phyloP scores from a whole-genome alignment of 495 filamentous ascomycete species.

The Hypoxylon lienhwacheense region DNA sequence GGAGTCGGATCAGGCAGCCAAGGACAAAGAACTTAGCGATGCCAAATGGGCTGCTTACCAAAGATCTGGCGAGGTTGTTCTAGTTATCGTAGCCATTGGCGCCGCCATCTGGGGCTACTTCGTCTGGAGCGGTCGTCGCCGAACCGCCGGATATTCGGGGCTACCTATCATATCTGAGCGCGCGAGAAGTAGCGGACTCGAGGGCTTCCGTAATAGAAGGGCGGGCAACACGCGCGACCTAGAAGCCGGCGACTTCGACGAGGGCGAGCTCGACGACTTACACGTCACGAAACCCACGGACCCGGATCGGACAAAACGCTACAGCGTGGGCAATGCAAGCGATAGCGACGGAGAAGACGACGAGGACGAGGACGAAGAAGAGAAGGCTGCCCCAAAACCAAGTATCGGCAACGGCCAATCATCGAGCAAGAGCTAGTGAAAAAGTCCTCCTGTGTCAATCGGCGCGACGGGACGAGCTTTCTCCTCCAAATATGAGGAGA shows the following conservation, averaged over 20 bases:
- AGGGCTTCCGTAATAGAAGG: slow-evolving; percentile 55
- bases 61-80: slow-evolving; percentile 85
- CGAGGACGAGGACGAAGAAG: slow-evolving; percentile 22
- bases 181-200: slow-evolving; percentile 42
- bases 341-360: slow-evolving; percentile 49
- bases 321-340: slow-evolving; percentile 62
- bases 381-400: slow-evolving; percentile 3
- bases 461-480: slow-evolving; percentile 16
- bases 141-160: slow-evolving; percentile 57
- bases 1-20: slow-evolving; percentile 72
- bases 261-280: slow-evolving; percentile 79
- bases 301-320: slow-evolving; percentile 44
- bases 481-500: slow-evolving; percentile 8
- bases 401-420: slow-evolving; percentile 12
- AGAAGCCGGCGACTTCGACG: slow-evolving; percentile 87
- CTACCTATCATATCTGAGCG: slow-evolving; percentile 39
- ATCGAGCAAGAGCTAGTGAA: slow-evolving; percentile 25
- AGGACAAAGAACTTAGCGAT: slow-evolving; percentile 70
- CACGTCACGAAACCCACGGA: slow-evolving; percentile 54
- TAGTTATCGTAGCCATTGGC: slow-evolving; percentile 80
- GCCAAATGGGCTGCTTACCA: slow-evolving; percentile 93
- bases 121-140: slow-evolving; percentile 75
- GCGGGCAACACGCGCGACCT: slow-evolving; percentile 56
- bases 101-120: slow-evolving; percentile 81
- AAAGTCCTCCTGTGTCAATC: slow-evolving; percentile 1